Conservation (phyloP, 805 yeast species). For the Grigorovia yakushimaensis region DNA sequence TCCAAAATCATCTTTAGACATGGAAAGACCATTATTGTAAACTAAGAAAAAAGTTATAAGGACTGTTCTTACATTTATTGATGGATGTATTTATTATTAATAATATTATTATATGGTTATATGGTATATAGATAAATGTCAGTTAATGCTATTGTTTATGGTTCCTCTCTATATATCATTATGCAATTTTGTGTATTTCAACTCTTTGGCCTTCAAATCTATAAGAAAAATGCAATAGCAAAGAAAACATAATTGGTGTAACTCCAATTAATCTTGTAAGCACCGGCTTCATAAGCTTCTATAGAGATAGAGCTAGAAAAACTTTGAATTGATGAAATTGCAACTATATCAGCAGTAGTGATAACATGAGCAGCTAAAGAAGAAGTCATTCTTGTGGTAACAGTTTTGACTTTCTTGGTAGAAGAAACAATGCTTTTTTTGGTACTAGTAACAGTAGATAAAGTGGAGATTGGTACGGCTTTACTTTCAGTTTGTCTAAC, state of each 20-base stretch:
- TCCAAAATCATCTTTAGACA: constrained; percentile 23
- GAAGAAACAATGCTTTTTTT: background rate
- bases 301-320: background rate
- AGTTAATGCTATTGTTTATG: background rate
- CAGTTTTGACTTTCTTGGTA: background rate
- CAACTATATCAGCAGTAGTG: background rate
- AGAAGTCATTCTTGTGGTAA: background rate
- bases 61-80: too few species aligned
- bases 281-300: constrained; percentile 10
- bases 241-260: constrained; percentile 10
- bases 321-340: background rate
- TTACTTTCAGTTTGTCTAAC: background rate
- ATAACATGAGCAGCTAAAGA: background rate
- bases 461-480: background rate
- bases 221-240: constrained; percentile 4
- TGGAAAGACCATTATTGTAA: constrained; percentile 1
- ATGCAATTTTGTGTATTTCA: background rate
- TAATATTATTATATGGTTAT: background rate
- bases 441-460: background rate
- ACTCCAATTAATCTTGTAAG: constrained; percentile 8
- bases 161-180: background rate
- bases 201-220: background rate
- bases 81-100: background rate
- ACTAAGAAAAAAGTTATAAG: too few species aligned
- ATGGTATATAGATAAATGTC: background rate